Base-by-base conservation (phyloP, 441 rosid genomes). In the Pelargonium citronellum region DNA sequence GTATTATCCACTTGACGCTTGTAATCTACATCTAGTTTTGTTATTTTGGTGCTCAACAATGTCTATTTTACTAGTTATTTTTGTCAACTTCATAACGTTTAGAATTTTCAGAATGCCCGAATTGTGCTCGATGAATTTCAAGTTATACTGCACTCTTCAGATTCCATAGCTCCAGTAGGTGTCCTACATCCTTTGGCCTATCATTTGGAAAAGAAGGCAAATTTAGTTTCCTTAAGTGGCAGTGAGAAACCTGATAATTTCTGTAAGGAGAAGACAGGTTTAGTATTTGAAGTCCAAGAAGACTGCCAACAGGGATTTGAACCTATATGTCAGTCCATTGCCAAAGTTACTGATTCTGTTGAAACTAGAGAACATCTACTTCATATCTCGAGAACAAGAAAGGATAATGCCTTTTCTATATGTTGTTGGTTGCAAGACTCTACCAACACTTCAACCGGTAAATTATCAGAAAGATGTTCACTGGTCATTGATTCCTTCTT, bases 101-200 rank as follows among this genome's bases (percentile, higher is more conserved):
- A 2, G 34, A 68, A 69, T 77, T 80, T 72, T 72, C 83, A 92
- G 96, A 84, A 89, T 85, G 92, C 91, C 73, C 80, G 89, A 82
- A 89, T 95, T 8, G 78, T 87, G 77, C 90, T 95, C 67, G 96
- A 92, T 80, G 91, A 92, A 71, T 92, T 76, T 79, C 80, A 84
- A 83, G 86, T 79, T 74, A 77, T 87, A 27, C 87, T 84, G 67
- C 97, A 90, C 80, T 95, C 99, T 69, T 75, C 91, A 58, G 91
- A 88, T 83, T 77, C 93, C 55, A 87, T 95, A 71, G 99, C 99
- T 73, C 94, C 97, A 71, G 97, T 90, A 57, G 99, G 96, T 67
- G 83, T 90, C 77, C 81, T 95, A 74, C 98, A 95, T 78, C 98
- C 97, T 20, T 70, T 81, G 70, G 81, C 70, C 22, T 90, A 86